Conservation (phyloP, 2,329 filamentous ascomycete genomes). For the Paraphoma chrysanthemicola region DNA sequence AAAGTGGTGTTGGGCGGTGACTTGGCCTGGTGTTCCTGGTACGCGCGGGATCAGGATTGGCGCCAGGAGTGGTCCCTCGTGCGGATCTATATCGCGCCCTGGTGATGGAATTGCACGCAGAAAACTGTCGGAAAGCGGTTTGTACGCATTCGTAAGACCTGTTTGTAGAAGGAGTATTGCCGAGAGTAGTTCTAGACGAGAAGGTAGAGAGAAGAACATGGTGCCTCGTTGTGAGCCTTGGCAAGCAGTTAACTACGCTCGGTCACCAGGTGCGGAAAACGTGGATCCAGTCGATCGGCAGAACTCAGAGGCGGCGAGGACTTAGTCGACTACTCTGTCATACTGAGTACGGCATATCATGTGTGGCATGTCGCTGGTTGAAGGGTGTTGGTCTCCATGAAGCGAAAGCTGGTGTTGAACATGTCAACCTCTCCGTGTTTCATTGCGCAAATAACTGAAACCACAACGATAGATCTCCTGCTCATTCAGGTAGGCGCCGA, state of each 20-base stretch:
- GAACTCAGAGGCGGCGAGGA: not conserved
- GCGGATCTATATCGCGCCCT: conserved; percentile 77
- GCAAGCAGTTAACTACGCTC: not conserved
- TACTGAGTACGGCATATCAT: not conserved
- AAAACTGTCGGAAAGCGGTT: conserved; percentile 74
- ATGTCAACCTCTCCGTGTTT: conserved; percentile 11
- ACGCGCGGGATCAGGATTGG: conserved; percentile 90
- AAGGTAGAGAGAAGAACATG: conserved; percentile 24
- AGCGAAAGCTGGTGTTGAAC: not conserved
- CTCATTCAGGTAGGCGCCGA: conserved; percentile 19
- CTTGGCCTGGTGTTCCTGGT: conserved; percentile 80
- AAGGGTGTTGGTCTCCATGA: conserved; percentile 1
- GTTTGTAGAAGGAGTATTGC: conserved; percentile 16
- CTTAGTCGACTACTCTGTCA: not conserved
- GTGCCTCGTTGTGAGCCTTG: not conserved
- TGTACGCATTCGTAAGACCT: conserved; percentile 56
- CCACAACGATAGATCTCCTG: conserved; percentile 11
- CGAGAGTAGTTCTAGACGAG: conserved; percentile 16
- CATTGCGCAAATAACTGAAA: conserved; percentile 27
- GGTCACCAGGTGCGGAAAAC: not conserved
- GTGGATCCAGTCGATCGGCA: not conserved
- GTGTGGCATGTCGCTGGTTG: not conserved
- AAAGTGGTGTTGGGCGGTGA: conserved; percentile 79
- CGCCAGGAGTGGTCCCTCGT: conserved; percentile 76
- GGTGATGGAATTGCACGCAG: conserved; percentile 75